phyloP scores from a whole-genome alignment of 306 rosid genomes.

The Begonia loranthoides region DNA sequence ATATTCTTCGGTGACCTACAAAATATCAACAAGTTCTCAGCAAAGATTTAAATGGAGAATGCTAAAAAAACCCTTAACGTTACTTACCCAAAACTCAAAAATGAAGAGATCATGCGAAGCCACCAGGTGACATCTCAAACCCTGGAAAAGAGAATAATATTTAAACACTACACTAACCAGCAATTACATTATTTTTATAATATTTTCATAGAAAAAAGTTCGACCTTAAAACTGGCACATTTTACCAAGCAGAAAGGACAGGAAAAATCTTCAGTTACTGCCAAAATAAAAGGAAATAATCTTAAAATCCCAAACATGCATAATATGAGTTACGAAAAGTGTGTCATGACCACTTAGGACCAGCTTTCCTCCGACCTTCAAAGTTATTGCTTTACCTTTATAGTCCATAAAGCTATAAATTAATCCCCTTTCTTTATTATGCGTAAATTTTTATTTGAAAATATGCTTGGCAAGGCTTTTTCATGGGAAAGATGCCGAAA shows the following conservation, averaged over 20 bases:
- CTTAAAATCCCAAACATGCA: neutral
- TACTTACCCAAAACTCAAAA: constrained; percentile 81
- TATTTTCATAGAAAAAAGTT: neutral
- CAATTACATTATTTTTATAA: constrained; percentile 6
- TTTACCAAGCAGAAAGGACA: constrained; percentile 71
- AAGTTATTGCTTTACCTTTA: too few relatives aligned
- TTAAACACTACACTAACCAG: constrained; percentile 9
- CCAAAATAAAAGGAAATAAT: constrained; percentile 13
- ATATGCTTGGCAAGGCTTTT: too few relatives aligned
- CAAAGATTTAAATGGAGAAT: constrained; percentile 9
- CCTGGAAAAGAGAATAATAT: constrained; percentile 31
- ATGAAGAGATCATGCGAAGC: constrained; percentile 64
- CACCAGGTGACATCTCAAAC: constrained; percentile 54
- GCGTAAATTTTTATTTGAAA: too few relatives aligned
- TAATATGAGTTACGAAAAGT: too few relatives aligned
- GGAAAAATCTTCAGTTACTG: constrained; percentile 71
- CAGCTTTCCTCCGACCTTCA: too few relatives aligned
- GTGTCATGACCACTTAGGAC: too few relatives aligned
- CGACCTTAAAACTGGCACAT: constrained; percentile 77
- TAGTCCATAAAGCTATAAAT: neutral
- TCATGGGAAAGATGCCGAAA: too few relatives aligned
- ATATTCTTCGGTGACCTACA: constrained; percentile 58
- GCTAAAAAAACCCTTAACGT: constrained; percentile 12
- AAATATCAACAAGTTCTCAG: constrained; percentile 16
- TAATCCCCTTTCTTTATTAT: neutral